Percentiles rank a stretch among this genome's conserved stretches.
These are phyloP conservation scores for Plasmodium reichenowi DNA, from an alignment of 169 alveolate genomes.

Conservation along the genomic window DNA sequence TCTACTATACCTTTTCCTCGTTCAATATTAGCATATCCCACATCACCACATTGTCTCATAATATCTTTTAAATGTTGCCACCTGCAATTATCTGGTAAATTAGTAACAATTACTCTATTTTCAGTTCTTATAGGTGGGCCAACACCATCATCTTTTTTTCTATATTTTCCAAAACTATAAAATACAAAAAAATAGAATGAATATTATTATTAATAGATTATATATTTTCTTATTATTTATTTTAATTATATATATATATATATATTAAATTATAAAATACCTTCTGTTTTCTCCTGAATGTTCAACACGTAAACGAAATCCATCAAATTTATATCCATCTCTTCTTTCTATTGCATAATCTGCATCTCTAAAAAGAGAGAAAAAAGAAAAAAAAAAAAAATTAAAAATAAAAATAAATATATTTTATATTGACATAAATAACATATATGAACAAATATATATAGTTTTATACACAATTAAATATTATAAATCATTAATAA, in stretches of 20 bases:
- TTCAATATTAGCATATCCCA: conserved; percentile 86
- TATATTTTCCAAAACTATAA: conserved; percentile 67
- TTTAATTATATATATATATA: neutral
- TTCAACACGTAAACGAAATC: conserved; percentile 85
- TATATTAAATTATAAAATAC: conserved; percentile 12
- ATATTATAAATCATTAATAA: conserved; percentile 18
- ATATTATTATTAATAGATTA: conserved; percentile 2
- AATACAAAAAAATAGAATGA: conserved; percentile 3
- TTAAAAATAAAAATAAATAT: neutral
- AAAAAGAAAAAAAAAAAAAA: conserved; percentile 2
- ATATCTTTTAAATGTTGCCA: conserved; percentile 91
- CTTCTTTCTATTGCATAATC: conserved; percentile 85
- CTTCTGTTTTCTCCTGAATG: conserved; percentile 81
- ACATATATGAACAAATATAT: conserved; percentile 4
- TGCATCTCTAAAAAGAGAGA: conserved; percentile 78
- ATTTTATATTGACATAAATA: conserved; percentile 21
- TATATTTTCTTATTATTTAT: neutral
- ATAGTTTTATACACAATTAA: conserved; percentile 9
- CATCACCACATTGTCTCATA: conserved; percentile 87
- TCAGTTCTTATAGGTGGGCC: conserved; percentile 84
- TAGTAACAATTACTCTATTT: conserved; percentile 80
- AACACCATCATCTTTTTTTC: conserved; percentile 61
- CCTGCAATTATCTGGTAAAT: conserved; percentile 86
- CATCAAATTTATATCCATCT: conserved; percentile 81
- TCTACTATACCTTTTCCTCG: conserved; percentile 86